Conservation (phyloP, 1,284 basidiomycete genomes). For the Apiotrichum mycotoxinovorans region DNA sequence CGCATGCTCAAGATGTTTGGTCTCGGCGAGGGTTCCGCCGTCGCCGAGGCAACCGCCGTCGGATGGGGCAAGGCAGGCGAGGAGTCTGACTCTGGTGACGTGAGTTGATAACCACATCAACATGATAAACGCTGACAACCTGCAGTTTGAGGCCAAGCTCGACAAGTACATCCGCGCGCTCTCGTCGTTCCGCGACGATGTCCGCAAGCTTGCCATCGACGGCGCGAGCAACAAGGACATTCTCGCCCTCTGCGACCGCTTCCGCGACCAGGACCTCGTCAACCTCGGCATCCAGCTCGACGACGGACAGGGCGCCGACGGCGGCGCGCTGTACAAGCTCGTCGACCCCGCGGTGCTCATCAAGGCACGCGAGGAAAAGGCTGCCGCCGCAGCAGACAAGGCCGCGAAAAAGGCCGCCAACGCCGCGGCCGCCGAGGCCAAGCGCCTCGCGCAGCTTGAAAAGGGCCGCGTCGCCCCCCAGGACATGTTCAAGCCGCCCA, state of each 20-base stretch:
- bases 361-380: slow-evolving; percentile 83
- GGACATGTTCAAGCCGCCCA: slow-evolving; percentile 80
- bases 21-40: slow-evolving; percentile 67
- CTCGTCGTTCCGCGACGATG: slow-evolving; percentile 86
- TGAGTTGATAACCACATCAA: slow-evolving; percentile 51
- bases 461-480: slow-evolving; percentile 72
- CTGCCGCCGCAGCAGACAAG: slow-evolving; percentile 70
- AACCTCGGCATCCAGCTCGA: slow-evolving; percentile 93
- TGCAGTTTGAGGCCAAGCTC: slow-evolving; percentile 72
- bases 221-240: slow-evolving; percentile 71
- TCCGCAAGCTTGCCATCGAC: slow-evolving; percentile 76
- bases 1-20: slow-evolving; percentile 93
- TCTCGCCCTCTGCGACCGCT: slow-evolving; percentile 71
- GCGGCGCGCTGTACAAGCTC: slow-evolving; percentile 90
- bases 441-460: slow-evolving; percentile 72
- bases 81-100: slow-evolving; percentile 54
- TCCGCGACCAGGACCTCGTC: slow-evolving; percentile 85
- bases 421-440: slow-evolving; percentile 68
- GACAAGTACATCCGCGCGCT: slow-evolving; percentile 86
- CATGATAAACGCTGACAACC: neutral
- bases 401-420: slow-evolving; percentile 73
- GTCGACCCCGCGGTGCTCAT: slow-evolving; percentile 79
- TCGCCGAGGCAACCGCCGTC: slow-evolving; percentile 36
- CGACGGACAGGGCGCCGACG: slow-evolving; percentile 83
- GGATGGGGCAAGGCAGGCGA: slow-evolving; percentile 53